These are phyloP conservation scores for Euphrasia arctica DNA, from an alignment of 305 asterid species.

Conservation along the genomic window DNA sequence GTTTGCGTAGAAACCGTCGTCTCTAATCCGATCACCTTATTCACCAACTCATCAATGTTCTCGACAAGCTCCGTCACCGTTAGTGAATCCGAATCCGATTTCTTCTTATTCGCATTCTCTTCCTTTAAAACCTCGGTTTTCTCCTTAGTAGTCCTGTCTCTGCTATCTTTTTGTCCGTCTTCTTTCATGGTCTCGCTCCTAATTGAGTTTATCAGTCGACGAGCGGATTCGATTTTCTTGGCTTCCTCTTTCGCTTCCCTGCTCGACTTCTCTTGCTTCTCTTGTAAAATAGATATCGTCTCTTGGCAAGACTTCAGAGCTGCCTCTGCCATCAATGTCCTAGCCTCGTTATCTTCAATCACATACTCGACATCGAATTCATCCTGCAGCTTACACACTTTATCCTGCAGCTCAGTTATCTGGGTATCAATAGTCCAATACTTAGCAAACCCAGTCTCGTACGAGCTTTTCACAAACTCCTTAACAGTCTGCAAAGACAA, in stretches of 20 bases:
- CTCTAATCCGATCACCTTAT: constrained; percentile 53
- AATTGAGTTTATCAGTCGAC: constrained; percentile 44
- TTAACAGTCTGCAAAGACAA: constrained; percentile 53
- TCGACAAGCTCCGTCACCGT: constrained; percentile 57
- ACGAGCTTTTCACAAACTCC: constrained; percentile 70
- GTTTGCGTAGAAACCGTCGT: constrained; percentile 63
- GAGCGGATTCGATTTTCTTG: constrained; percentile 60
- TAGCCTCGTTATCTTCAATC: constrained; percentile 83
- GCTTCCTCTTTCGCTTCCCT: constrained; percentile 55
- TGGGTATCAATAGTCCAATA: constrained; percentile 69
- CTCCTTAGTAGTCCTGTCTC: not conserved
- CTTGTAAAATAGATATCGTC: constrained; percentile 54
- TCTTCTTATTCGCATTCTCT: not conserved
- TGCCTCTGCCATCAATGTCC: constrained; percentile 82
- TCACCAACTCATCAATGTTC: constrained; percentile 64
- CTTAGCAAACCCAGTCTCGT: constrained; percentile 57
- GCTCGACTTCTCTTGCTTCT: constrained; percentile 52
- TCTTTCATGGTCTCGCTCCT: constrained; percentile 32
- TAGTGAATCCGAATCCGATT: constrained; percentile 32
- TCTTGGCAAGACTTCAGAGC: constrained; percentile 84
- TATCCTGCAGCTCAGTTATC: constrained; percentile 68
- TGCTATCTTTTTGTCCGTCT: constrained; percentile 21
- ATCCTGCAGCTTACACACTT: constrained; percentile 59
- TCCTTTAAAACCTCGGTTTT: not conserved
- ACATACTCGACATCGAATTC: constrained; percentile 56